These are phyloP conservation scores for Casuarina cunninghamiana DNA, from an alignment of 306 rosid species.

Conservation along the genomic window DNA sequence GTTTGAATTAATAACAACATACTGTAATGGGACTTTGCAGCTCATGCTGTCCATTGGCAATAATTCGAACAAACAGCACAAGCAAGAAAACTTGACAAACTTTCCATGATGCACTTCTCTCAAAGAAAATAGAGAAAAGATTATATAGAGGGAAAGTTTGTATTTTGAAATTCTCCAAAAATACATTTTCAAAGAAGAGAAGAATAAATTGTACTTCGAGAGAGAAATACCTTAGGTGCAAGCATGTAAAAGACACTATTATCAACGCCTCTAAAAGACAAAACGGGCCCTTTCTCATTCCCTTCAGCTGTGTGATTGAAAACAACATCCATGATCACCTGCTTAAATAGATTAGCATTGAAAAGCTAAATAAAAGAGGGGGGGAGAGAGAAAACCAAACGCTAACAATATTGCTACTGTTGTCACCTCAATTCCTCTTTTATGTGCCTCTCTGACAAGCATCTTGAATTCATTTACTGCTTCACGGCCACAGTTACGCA, in stretches of 20 bases:
- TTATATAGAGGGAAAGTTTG: background rate
- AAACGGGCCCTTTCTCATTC: conserved; percentile 85
- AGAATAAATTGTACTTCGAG: conserved; percentile 18
- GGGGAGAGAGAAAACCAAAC: conserved; percentile 4
- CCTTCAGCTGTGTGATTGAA: conserved; percentile 99
- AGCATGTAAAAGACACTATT: conserved; percentile 85
- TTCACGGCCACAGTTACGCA: conserved; percentile 71
- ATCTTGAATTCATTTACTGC: conserved; percentile 81
- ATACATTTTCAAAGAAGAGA: conserved; percentile 20
- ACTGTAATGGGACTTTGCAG: too few species aligned
- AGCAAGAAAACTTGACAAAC: background rate
- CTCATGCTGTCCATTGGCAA: background rate
- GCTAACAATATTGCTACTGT: conserved; percentile 9
- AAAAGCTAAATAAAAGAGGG: conserved; percentile 6
- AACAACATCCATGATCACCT: conserved; percentile 98
- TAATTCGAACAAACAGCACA: background rate
- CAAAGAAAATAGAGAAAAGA: background rate
- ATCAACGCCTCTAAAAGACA: conserved; percentile 95
- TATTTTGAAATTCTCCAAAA: conserved; percentile 9
- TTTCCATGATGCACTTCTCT: background rate
- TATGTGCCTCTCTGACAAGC: conserved; percentile 88
- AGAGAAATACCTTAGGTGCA: conserved; percentile 78
- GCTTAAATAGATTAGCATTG: conserved; percentile 31
- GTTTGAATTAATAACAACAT: too few species aligned
- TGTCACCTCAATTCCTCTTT: conserved; percentile 90